These are phyloP conservation scores for Ogataea allantospora DNA, from an alignment of 805 yeast species.

Conservation along the genomic window DNA sequence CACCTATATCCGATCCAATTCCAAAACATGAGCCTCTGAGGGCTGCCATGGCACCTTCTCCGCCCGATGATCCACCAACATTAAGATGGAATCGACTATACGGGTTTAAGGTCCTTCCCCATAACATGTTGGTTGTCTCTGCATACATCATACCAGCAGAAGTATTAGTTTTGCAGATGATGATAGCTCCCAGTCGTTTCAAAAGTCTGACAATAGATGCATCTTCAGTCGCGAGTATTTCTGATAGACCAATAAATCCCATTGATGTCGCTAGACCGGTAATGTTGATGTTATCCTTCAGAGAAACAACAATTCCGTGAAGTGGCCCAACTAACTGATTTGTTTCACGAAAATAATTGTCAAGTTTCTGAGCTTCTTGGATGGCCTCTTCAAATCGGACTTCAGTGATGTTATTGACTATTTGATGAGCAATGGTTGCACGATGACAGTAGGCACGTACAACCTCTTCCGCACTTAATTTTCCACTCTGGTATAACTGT, in stretches of 20 bases:
- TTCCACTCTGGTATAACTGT: conserved; percentile 20
- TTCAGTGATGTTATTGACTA: conserved; percentile 41
- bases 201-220: conserved; percentile 39
- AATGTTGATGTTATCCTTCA: conserved; percentile 46
- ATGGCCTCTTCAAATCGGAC: conserved; percentile 59
- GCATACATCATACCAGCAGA: conserved; percentile 64
- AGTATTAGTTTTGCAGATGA: conserved; percentile 51
- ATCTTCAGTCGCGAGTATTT: conserved; percentile 34
- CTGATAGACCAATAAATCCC: conserved; percentile 43
- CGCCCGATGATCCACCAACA: conserved; percentile 66
- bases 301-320: conserved; percentile 57
- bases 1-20: conserved; percentile 46
- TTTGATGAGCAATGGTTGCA: conserved; percentile 56
- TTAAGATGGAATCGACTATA: conserved; percentile 46
- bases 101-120: conserved; percentile 52
- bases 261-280: conserved; percentile 48
- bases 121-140: conserved; percentile 51
- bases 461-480: conserved; percentile 44
- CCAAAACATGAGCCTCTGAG: conserved; percentile 58
- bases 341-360: conserved; percentile 43
- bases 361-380: conserved; percentile 52
- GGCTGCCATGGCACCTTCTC: conserved; percentile 60
- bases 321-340: conserved; percentile 59
- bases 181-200: conserved; percentile 49
- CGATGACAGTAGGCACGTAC: conserved; percentile 55